phyloP scores from a whole-genome alignment of 1,139 yeast genomes.

The Pichia sp. region DNA sequence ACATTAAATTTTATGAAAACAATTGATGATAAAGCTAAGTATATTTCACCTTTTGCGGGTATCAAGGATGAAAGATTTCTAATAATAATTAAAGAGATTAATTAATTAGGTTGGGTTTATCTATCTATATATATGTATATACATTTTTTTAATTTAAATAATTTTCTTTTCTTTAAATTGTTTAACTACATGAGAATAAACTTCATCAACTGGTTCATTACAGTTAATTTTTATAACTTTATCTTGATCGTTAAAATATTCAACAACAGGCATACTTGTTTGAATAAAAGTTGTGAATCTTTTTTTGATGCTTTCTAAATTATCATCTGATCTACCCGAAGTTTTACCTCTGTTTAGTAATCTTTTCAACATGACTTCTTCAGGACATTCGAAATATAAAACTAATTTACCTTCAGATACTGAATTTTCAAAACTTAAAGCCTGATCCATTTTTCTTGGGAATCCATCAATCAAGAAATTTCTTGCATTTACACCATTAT shows the following conservation, averaged over 20 bases:
- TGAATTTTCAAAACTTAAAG: slow-evolving; percentile 77
- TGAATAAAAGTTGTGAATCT: slow-evolving; percentile 81
- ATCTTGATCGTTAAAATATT: slow-evolving; percentile 66
- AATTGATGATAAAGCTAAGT: slow-evolving; percentile 5
- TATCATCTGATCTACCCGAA: slow-evolving; percentile 90
- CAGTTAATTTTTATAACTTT: slow-evolving; percentile 78
- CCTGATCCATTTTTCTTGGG: slow-evolving; percentile 98
- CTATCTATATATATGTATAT: neutral
- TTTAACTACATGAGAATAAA: slow-evolving; percentile 60
- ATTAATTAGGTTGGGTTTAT: neutral
- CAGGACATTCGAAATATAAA: slow-evolving; percentile 92
- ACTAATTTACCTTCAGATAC: slow-evolving; percentile 74
- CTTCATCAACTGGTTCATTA: slow-evolving; percentile 73
- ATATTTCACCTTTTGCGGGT: slow-evolving; percentile 7
- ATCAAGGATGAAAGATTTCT: slow-evolving; percentile 18
- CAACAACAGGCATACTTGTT: slow-evolving; percentile 92
- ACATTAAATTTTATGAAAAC: slow-evolving; percentile 27
- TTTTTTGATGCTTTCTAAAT: slow-evolving; percentile 81
- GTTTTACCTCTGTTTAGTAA: slow-evolving; percentile 89
- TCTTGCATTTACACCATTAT: slow-evolving; percentile 44
- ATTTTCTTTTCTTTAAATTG: slow-evolving; percentile 45
- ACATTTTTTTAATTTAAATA: slow-evolving; percentile 6
- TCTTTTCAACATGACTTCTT: slow-evolving; percentile 76
- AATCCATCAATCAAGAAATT: slow-evolving; percentile 87
- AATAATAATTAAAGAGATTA: slow-evolving; percentile 17